Evolutionary conservation across 352 stramenopile species (phyloP).

Genomic region (Hyaloperonospora brassicae): DNA sequence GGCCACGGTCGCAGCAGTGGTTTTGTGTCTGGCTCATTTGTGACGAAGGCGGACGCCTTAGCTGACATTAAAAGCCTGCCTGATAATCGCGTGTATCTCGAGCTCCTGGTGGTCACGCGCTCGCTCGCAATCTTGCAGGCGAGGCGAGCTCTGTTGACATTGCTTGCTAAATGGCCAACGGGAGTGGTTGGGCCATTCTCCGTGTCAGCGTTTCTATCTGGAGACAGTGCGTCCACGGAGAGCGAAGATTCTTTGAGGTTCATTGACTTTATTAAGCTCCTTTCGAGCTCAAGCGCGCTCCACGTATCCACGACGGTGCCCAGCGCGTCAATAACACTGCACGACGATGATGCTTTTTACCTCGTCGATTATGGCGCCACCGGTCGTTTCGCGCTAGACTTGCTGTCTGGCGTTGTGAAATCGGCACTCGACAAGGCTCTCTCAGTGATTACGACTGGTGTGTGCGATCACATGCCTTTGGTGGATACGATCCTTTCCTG

Average conservation of each 20-base stretch:
- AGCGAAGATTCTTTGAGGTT: conserved; percentile 42
- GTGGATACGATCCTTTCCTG: conserved; percentile 48
- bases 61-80: conserved; percentile 73
- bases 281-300: conserved; percentile 57
- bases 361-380: conserved; percentile 50
- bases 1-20: conserved; percentile 39
- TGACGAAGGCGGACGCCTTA: conserved; percentile 57
- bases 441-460: conserved; percentile 15
- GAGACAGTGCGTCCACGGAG: conserved; percentile 5
- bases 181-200: conserved; percentile 50
- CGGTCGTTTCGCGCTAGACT: conserved; percentile 41
- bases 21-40: conserved; percentile 30
- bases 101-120: conserved; percentile 65
- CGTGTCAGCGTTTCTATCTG: conserved; percentile 38
- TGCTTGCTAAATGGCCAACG: conserved; percentile 72
- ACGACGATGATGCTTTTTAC: conserved; percentile 39
- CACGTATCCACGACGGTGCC: conserved; percentile 26
- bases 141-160: conserved; percentile 55
- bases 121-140: conserved; percentile 80
- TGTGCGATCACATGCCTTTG: conserved; percentile 27
- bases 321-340: conserved; percentile 20
- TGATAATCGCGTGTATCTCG: conserved; percentile 68
- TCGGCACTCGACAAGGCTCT: conserved; percentile 39
- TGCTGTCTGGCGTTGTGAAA: conserved; percentile 41
- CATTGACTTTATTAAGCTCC: conserved; percentile 81